These are phyloP conservation scores for Gypsophila paniculata DNA, from an alignment of 179 eudicot genomes.

Conservation along the genomic window DNA sequence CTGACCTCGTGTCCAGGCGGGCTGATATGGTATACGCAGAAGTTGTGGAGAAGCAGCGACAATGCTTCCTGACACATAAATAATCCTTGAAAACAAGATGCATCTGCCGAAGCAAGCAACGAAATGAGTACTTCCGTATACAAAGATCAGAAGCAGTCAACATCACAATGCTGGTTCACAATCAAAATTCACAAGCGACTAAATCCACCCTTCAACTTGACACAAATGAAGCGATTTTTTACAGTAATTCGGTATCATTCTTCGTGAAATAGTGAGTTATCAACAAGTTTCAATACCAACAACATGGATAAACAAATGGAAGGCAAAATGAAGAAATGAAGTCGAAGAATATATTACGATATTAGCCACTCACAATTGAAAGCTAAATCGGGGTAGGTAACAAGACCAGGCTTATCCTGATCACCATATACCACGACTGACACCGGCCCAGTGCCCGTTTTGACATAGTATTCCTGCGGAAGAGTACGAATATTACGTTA, in stretches of 20 bases:
- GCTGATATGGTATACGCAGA: conserved; percentile 74
- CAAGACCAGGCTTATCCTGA: conserved; percentile 81
- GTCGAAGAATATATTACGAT: background rate
- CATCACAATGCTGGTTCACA: conserved; percentile 9
- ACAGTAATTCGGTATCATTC: background rate
- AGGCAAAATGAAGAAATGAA: conserved; percentile 12
- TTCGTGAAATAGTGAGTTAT: background rate
- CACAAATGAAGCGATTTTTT: conserved; percentile 9
- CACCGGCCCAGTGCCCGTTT: conserved; percentile 61
- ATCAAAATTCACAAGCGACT: background rate
- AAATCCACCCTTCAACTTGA: background rate
- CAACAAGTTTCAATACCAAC: conserved; percentile 13
- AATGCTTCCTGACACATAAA: conserved; percentile 65
- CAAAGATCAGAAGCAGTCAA: background rate
- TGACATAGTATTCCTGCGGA: conserved; percentile 64
- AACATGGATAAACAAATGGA: conserved; percentile 12
- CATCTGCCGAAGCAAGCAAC: conserved; percentile 43
- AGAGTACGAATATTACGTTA: background rate
- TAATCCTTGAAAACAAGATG: conserved; percentile 79
- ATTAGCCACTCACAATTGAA: conserved; percentile 54
- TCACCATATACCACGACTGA: conserved; percentile 78
- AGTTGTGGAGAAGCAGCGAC: conserved; percentile 69
- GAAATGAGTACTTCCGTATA: background rate
- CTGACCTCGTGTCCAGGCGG: conserved; percentile 89
- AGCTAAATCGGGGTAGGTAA: conserved; percentile 87